Evolutionary conservation across 2,329 filamentous ascomycete genomes (phyloP).

Genomic region (Hymenoscyphus salicellus): DNA sequence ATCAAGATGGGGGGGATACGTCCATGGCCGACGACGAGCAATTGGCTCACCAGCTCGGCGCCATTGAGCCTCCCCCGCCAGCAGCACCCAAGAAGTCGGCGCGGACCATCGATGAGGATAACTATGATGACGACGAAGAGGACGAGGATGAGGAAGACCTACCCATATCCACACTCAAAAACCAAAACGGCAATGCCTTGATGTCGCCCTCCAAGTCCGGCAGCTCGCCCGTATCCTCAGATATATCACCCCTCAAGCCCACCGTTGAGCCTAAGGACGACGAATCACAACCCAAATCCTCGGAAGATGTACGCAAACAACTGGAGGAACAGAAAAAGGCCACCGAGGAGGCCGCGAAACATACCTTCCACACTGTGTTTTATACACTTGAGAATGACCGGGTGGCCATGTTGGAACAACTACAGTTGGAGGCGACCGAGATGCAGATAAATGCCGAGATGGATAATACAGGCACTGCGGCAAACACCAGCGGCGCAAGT

Average conservation of each 20-base stretch:
- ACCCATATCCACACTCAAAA: slow-evolving; percentile 51
- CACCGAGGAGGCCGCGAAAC: slow-evolving; percentile 83
- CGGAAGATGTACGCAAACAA: slow-evolving; percentile 88
- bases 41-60: slow-evolving; percentile 49
- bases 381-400: slow-evolving; percentile 94
- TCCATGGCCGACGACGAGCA: slow-evolving; percentile 35
- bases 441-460: slow-evolving; percentile 95
- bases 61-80: slow-evolving; percentile 48
- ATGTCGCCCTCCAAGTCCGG: slow-evolving; percentile 69
- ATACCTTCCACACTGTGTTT: slow-evolving; percentile 89
- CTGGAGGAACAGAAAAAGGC: slow-evolving; percentile 88
- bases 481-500: slow-evolving; percentile 48
- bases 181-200: slow-evolving; percentile 49
- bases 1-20: slow-evolving; percentile 23
- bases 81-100: slow-evolving; percentile 65
- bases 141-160: slow-evolving; percentile 62
- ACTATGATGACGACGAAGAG: slow-evolving; percentile 80
- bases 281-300: slow-evolving; percentile 58
- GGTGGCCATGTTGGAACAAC: slow-evolving; percentile 95
- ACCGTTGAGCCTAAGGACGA: slow-evolving; percentile 52
- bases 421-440: slow-evolving; percentile 93
- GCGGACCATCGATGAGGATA: slow-evolving; percentile 76
- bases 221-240: slow-evolving; percentile 58
- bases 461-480: slow-evolving; percentile 61
- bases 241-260: slow-evolving; percentile 51